These are phyloP conservation scores for button mushroom (Agaricus bisporus) DNA, from an alignment of 768 basidiomycete species.

Conservation along the genomic window DNA sequence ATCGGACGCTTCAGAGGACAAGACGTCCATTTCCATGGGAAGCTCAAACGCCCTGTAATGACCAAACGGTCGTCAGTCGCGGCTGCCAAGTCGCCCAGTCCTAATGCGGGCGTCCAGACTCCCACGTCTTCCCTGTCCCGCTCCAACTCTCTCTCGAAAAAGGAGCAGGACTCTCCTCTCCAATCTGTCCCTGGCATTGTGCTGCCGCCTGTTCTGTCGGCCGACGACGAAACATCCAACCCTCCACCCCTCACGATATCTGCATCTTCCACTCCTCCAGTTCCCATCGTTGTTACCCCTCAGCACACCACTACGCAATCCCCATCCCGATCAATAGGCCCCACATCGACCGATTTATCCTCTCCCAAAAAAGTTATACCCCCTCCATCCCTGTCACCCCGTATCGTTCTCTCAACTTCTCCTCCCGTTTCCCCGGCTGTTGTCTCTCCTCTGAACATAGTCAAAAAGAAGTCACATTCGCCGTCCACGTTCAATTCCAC, in stretches of 20 bases:
- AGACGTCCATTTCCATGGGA: constrained; percentile 64
- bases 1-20: constrained; percentile 65
- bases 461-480: constrained; percentile 19
- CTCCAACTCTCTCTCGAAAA: neutral
- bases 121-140: neutral
- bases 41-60: constrained; percentile 76
- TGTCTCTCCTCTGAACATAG: constrained; percentile 21
- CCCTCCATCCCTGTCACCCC: neutral
- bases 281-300: neutral
- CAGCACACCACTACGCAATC: neutral
- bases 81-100: constrained; percentile 10
- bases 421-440: neutral
- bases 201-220: neutral
- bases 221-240: neutral
- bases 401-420: neutral
- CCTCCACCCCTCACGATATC: constrained; percentile 7
- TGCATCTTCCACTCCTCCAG: constrained; percentile 4
- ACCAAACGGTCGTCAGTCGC: constrained; percentile 54
- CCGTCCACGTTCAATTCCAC: neutral
- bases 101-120: constrained; percentile 4
- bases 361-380: neutral
- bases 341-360: neutral
- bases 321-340: neutral
- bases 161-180: neutral
- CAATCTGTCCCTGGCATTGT: neutral